phyloP scores from a whole-genome alignment of 306 rosid species.

The Sophora flavescens region DNA sequence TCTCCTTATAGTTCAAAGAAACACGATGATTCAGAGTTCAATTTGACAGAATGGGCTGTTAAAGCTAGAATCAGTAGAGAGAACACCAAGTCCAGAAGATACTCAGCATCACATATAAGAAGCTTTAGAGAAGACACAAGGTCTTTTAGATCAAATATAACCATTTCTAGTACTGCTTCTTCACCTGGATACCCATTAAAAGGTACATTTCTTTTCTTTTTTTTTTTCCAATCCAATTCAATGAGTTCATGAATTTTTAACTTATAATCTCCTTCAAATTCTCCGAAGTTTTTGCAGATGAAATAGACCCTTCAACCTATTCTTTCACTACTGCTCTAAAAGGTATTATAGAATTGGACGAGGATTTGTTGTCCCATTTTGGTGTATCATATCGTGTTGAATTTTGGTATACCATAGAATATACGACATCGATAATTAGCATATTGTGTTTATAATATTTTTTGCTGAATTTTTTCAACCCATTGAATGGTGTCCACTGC shows the following conservation, averaged over 20 bases:
- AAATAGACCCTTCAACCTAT: slow-evolving; percentile 93
- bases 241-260: not conserved
- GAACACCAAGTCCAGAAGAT: slow-evolving; percentile 71
- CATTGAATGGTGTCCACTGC: slow-evolving; percentile 45
- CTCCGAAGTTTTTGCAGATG: slow-evolving; percentile 60
- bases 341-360: slow-evolving; percentile 54
- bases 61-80: slow-evolving; percentile 64
- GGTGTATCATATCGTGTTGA: too few species aligned
- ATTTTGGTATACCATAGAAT: too few species aligned
- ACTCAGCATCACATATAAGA: slow-evolving; percentile 85
- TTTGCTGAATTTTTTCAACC: slow-evolving; percentile 19
- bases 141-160: slow-evolving; percentile 83
- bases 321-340: slow-evolving; percentile 87
- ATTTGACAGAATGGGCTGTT: slow-evolving; percentile 70
- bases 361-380: too few species aligned
- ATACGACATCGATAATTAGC: slow-evolving; percentile 32
- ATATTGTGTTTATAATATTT: slow-evolving; percentile 10
- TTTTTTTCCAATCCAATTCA: slow-evolving; percentile 6
- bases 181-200: slow-evolving; percentile 83
- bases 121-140: slow-evolving; percentile 85
- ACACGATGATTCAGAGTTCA: slow-evolving; percentile 78
- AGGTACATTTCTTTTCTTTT: slow-evolving; percentile 53
- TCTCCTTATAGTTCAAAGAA: slow-evolving; percentile 52
- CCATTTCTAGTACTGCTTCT: slow-evolving; percentile 90
- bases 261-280: slow-evolving; percentile 18